phyloP scores from a whole-genome alignment of 345 rosid species.

The Brassica cretica region DNA sequence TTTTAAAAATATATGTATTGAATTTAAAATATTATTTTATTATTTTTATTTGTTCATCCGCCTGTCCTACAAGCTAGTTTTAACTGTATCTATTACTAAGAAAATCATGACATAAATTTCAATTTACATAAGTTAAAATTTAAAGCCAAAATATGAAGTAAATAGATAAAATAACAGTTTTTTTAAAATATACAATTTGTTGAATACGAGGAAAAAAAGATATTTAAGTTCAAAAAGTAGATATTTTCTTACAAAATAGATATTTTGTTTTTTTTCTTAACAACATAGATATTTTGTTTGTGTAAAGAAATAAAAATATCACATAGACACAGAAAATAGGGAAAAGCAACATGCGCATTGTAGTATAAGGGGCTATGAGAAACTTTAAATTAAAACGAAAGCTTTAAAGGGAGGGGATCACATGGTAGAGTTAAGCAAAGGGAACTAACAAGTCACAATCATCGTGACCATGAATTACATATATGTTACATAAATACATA shows the following conservation, averaged over 20 bases:
- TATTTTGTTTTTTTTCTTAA: no score
- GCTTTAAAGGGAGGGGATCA: slow-evolving; percentile 9
- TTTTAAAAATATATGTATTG: no score
- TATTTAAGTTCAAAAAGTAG: neutral
- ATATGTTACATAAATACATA: slow-evolving; percentile 3
- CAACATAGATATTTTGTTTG: neutral
- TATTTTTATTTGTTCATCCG: no score
- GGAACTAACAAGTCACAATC: slow-evolving; percentile 30
- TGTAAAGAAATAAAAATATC: neutral
- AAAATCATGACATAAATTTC: neutral
- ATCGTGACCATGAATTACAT: slow-evolving; percentile 18
- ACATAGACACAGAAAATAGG: neutral
- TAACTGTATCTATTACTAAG: neutral
- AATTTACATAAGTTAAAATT: neutral
- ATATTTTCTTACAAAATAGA: neutral
- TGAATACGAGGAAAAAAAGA: neutral
- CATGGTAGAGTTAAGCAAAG: slow-evolving; percentile 28
- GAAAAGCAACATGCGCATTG: neutral
- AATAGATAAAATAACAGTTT: neutral
- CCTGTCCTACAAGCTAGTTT: no score
- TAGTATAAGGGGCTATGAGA: neutral
- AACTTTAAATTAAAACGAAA: slow-evolving; percentile 13
- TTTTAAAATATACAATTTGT: no score
- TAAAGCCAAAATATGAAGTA: neutral
- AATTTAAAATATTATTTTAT: no score